Percentiles rank a stretch among this genome's conserved stretches.
Evolutionary conservation across 2,329 filamentous ascomycete genomes (phyloP).

Genomic region (Aureobasidium musti): DNA sequence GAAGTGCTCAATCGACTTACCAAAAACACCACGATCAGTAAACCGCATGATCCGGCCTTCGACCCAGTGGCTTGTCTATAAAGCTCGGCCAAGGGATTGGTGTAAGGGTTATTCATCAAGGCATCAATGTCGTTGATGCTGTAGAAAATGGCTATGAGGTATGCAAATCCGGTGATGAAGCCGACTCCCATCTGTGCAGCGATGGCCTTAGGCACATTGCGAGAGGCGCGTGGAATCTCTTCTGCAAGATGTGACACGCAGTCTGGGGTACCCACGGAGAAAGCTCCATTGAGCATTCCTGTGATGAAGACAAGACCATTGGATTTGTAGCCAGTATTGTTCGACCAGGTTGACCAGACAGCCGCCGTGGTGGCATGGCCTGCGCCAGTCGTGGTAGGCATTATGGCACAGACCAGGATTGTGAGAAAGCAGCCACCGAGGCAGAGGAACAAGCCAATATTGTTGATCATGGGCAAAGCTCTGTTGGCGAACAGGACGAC

Average conservation of each 20-base stretch:
- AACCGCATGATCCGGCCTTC: conserved; percentile 46
- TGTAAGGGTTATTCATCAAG: conserved; percentile 52
- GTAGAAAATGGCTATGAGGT: conserved; percentile 53
- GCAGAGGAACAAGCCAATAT: conserved; percentile 57
- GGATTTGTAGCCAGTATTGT: conserved; percentile 47
- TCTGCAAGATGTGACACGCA: conserved; percentile 65
- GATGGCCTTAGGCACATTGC: conserved; percentile 58
- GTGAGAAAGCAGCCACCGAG: conserved; percentile 58
- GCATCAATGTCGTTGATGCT: conserved; percentile 59
- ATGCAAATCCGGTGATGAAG: conserved; percentile 55
- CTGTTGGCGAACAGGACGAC: conserved; percentile 59
- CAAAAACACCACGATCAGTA: conserved; percentile 52
- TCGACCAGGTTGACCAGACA: conserved; percentile 49
- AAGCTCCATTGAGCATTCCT: conserved; percentile 68
- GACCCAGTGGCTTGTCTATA: conserved; percentile 56
- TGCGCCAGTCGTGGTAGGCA: conserved; percentile 51
- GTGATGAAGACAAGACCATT: conserved; percentile 63
- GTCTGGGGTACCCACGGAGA: conserved; percentile 65
- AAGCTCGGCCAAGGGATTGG: conserved; percentile 63
- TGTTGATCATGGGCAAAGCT: conserved; percentile 55
- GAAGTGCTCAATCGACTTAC: not conserved
- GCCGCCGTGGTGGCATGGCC: conserved; percentile 45
- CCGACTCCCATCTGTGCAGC: conserved; percentile 54
- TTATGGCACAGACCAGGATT: conserved; percentile 57
- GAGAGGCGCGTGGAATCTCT: conserved; percentile 57